phyloP scores from a whole-genome alignment of 768 basidiomycete genomes.

The Macrocybe gigantea region DNA sequence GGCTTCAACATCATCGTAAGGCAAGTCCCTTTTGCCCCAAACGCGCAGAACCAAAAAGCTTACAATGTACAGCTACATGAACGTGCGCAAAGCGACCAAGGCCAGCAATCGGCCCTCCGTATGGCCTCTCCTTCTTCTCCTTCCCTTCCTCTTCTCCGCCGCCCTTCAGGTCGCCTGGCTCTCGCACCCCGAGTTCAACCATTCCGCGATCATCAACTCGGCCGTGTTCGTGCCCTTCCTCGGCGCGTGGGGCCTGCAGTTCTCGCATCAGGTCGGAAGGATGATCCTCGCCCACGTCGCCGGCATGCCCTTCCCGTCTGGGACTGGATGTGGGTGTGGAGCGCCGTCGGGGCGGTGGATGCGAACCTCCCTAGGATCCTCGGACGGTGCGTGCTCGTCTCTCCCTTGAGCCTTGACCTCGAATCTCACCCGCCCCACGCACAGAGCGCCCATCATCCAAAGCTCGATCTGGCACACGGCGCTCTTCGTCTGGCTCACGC shows the following conservation, averaged over 20 bases:
- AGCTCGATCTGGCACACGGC: slow-evolving; percentile 52
- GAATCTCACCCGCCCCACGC: neutral
- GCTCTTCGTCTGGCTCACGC: slow-evolving; percentile 48
- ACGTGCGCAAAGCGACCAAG: slow-evolving; percentile 9
- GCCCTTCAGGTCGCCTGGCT: slow-evolving; percentile 81
- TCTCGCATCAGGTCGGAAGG: slow-evolving; percentile 83
- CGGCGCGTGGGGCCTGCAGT: slow-evolving; percentile 89
- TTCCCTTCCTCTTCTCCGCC: slow-evolving; percentile 74
- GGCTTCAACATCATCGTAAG: slow-evolving; percentile 81
- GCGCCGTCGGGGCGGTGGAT: slow-evolving; percentile 69
- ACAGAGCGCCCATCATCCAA: slow-evolving; percentile 70
- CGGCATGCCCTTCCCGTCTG: slow-evolving; percentile 71
- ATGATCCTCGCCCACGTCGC: slow-evolving; percentile 95
- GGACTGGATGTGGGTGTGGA: slow-evolving; percentile 87
- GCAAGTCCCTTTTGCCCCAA: slow-evolving; percentile 39
- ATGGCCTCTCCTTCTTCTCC: slow-evolving; percentile 63
- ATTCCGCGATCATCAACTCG: slow-evolving; percentile 70
- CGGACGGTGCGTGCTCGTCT: slow-evolving; percentile 45
- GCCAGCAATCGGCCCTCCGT: slow-evolving; percentile 31
- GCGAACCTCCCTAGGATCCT: slow-evolving; percentile 71
- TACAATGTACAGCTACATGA: slow-evolving; percentile 12
- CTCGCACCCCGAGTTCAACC: slow-evolving; percentile 51
- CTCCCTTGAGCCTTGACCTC: neutral
- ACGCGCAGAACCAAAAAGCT: slow-evolving; percentile 10
- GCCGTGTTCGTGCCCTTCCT: slow-evolving; percentile 82